Percentiles rank a stretch among this genome's conserved stretches.
These are phyloP conservation scores for Saccharum officinarum DNA, from an alignment of 176 grass and related monocot species.

Conservation along the genomic window DNA sequence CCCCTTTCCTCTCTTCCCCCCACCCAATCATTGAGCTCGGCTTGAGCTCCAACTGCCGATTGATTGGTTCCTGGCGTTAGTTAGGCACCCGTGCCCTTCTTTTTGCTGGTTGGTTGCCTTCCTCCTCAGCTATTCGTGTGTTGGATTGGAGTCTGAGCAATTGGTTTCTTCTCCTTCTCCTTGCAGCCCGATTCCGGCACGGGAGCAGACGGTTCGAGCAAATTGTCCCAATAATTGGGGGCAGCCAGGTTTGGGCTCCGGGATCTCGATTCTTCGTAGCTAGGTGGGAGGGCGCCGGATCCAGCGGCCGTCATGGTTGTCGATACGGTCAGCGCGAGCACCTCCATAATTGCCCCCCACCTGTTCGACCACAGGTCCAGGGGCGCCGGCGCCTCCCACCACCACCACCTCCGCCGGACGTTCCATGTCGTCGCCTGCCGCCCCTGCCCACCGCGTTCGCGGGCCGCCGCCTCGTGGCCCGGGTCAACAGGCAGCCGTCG, in stretches of 20 bases:
- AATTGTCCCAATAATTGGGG: not conserved
- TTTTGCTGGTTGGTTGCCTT: not conserved
- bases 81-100: not conserved
- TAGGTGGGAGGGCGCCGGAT: slow-evolving; percentile 29
- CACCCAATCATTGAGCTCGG: slow-evolving; percentile 18
- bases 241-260: not conserved
- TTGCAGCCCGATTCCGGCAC: slow-evolving; percentile 31
- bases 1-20: not conserved
- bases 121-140: not conserved
- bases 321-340: slow-evolving; percentile 79
- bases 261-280: not conserved
- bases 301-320: slow-evolving; percentile 51
- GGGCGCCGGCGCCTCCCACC: slow-evolving; percentile 2
- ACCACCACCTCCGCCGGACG: slow-evolving; percentile 24
- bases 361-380: slow-evolving; percentile 53
- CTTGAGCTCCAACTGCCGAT: not conserved
- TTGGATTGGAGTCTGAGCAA: not conserved
- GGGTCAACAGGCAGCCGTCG: slow-evolving; percentile 11
- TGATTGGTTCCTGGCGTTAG: not conserved
- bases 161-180: not conserved
- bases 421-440: slow-evolving; percentile 51
- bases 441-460: slow-evolving; percentile 33
- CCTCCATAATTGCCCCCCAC: slow-evolving; percentile 62
- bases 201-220: not conserved
- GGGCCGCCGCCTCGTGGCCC: slow-evolving; percentile 43